Evolutionary conservation across 2,329 filamentous ascomycete species (phyloP).

Genomic region (Emergomyces africanus): DNA sequence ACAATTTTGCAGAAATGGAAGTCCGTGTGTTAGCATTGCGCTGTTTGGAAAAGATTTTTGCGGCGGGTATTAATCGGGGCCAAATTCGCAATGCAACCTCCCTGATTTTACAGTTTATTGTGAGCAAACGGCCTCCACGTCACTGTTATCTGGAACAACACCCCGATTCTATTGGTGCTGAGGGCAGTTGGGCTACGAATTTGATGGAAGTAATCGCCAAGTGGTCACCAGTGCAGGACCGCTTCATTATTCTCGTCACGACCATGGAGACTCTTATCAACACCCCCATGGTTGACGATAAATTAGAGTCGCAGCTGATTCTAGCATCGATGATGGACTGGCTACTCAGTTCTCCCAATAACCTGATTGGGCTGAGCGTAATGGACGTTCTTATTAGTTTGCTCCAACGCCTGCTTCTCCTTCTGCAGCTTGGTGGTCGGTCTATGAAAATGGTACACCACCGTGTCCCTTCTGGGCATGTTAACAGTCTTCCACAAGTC

Average conservation of each 20-base stretch:
- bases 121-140: constrained; percentile 42
- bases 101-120: constrained; percentile 62
- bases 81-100: constrained; percentile 69
- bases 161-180: constrained; percentile 28
- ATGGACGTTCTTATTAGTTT: constrained; percentile 87
- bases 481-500: constrained; percentile 6
- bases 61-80: constrained; percentile 59
- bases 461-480: constrained; percentile 1
- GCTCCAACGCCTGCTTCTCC: constrained; percentile 65
- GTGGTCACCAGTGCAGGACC: constrained; percentile 89
- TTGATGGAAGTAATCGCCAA: constrained; percentile 67
- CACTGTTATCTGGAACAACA: constrained; percentile 33
- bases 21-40: constrained; percentile 73
- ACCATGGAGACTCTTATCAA: constrained; percentile 63
- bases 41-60: constrained; percentile 76
- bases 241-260: constrained; percentile 78
- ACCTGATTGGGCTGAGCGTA: constrained; percentile 87
- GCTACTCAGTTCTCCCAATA: constrained; percentile 74
- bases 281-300: constrained; percentile 55
- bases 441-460: constrained; percentile 3
- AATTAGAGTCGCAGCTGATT: constrained; percentile 59
- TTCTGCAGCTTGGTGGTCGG: constrained; percentile 50
- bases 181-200: constrained; percentile 65
- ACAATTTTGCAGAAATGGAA: constrained; percentile 80
- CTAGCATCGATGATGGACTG: constrained; percentile 69